Conservation (phyloP, 129 eudicot species). For the Artemisia annua region DNA sequence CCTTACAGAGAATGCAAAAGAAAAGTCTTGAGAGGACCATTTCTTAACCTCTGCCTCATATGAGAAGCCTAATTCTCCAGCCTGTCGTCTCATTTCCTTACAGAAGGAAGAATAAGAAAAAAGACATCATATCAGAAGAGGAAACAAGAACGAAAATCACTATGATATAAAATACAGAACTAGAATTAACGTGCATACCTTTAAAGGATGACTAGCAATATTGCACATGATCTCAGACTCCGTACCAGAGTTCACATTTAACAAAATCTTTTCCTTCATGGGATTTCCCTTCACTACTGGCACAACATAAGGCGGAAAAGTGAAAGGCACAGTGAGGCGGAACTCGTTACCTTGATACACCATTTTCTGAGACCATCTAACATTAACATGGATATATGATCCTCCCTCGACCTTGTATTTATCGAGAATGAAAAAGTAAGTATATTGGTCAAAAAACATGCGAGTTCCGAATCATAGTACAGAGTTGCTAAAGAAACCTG, state of each 20-base stretch:
- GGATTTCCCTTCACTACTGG: conserved; percentile 48
- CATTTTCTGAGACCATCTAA: conserved; percentile 86
- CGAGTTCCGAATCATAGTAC: background rate
- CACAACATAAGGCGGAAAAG: conserved; percentile 72
- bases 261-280: conserved; percentile 53
- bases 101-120: background rate
- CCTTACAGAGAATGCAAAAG: conserved; percentile 72
- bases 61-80: conserved; percentile 48
- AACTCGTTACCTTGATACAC: conserved; percentile 57
- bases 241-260: conserved; percentile 66
- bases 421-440: conserved; percentile 3
- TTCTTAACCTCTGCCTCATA: conserved; percentile 60
- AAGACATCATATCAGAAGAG: background rate
- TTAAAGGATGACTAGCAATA: conserved; percentile 65
- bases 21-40: conserved; percentile 72
- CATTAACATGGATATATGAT: conserved; percentile 52
- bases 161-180: background rate
- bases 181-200: conserved; percentile 39
- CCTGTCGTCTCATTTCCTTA: conserved; percentile 54
- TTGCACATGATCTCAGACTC: conserved; percentile 56
- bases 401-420: conserved; percentile 79
- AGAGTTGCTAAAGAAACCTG: conserved; percentile 42
- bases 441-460: background rate
- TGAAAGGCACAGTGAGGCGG: conserved; percentile 69
- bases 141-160: too few species aligned